phyloP scores from a whole-genome alignment of 164 flowering plant species.

The Umbellularia californica region DNA sequence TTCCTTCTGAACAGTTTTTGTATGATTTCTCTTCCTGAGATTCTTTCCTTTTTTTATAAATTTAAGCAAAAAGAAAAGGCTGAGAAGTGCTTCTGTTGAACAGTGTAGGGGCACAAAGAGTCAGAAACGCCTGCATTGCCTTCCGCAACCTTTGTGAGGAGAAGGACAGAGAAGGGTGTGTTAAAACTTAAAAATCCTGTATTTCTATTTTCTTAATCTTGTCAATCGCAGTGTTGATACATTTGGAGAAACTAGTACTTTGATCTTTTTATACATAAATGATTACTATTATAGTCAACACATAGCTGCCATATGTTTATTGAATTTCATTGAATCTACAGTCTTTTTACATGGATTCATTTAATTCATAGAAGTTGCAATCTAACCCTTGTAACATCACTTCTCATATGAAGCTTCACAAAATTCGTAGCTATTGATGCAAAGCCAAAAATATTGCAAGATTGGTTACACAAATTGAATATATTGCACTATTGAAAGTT shows the following conservation, averaged over 20 bases:
- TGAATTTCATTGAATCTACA: not conserved
- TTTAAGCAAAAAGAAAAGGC: not conserved
- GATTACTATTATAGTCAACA: not conserved
- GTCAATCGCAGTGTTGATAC: not conserved
- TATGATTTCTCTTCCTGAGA: no score
- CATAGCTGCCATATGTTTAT: not conserved
- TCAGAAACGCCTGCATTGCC: slow-evolving; percentile 40
- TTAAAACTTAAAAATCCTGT: not conserved
- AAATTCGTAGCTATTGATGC: not conserved
- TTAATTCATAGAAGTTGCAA: not conserved
- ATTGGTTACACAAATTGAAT: not conserved
- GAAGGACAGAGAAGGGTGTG: slow-evolving; percentile 48
- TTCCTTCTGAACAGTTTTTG: no score
- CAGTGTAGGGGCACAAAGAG: slow-evolving; percentile 60
- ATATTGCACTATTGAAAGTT: not conserved
- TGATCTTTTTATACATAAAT: not conserved
- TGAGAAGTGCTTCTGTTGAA: not conserved
- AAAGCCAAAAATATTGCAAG: not conserved
- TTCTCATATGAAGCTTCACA: not conserved
- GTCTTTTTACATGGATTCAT: not conserved
- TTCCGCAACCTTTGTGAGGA: slow-evolving; percentile 47
- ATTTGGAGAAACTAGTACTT: not conserved
- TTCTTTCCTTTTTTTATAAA: no score
- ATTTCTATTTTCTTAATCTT: not conserved
- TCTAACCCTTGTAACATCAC: not conserved